Percentiles rank a stretch among this genome's conserved stretches.
phyloP scores from a whole-genome alignment of 78 protist genomes.

The Bigelowiella natans region DNA sequence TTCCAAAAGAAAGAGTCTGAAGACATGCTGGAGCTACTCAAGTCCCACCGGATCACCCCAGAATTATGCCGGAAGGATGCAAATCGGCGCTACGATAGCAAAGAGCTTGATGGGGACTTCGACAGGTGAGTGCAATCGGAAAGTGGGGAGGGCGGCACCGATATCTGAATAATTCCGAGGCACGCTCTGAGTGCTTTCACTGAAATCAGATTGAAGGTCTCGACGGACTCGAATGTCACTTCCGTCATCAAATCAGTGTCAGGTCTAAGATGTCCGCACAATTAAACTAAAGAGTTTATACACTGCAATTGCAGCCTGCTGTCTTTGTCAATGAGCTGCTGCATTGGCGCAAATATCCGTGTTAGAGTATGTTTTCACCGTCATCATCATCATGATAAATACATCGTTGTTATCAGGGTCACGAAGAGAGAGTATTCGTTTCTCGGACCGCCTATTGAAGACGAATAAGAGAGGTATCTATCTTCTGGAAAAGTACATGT shows the following conservation, averaged over 20 bases:
- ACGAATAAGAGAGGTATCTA: background rate
- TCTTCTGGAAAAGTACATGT: too few species aligned
- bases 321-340: background rate
- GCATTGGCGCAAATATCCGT: background rate
- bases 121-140: background rate
- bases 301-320: background rate
- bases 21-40: background rate
- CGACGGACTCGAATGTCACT: too few species aligned
- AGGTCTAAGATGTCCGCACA: background rate
- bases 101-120: background rate
- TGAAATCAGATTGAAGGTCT: background rate
- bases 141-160: background rate
- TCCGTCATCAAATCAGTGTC: too few species aligned
- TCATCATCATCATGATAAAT: too few species aligned
- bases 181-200: background rate
- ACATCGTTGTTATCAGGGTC: background rate
- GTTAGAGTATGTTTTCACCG: too few species aligned
- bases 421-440: background rate
- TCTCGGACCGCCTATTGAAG: background rate
- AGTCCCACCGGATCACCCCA: background rate
- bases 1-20: too few species aligned
- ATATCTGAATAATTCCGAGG: background rate
- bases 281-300: background rate
- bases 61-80: background rate
- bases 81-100: background rate